Conservation (phyloP, 768 basidiomycete species). For the Tremella mesenterica region DNA sequence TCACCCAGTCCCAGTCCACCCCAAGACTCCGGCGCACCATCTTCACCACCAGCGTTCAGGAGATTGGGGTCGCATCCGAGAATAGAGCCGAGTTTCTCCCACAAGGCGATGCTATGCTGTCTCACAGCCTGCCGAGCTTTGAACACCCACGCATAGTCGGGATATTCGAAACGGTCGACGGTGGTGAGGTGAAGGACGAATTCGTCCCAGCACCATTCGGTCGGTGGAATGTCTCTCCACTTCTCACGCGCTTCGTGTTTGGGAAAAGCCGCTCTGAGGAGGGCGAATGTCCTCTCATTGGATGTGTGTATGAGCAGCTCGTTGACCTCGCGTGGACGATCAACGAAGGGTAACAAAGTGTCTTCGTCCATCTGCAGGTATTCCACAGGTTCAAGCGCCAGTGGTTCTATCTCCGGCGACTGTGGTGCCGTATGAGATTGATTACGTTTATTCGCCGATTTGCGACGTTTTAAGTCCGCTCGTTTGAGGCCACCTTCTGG, state of each 20-base stretch:
- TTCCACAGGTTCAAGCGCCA: constrained; percentile 42
- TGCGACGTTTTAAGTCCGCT: constrained; percentile 33
- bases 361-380: constrained; percentile 50
- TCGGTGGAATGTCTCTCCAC: constrained; percentile 52
- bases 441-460: constrained; percentile 11
- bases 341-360: constrained; percentile 75
- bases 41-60: constrained; percentile 48
- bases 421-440: neutral
- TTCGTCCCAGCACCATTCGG: constrained; percentile 63
- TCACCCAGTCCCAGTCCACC: constrained; percentile 31
- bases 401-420: constrained; percentile 9
- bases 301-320: constrained; percentile 57
- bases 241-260: constrained; percentile 36
- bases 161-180: constrained; percentile 45
- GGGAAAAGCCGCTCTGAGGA: constrained; percentile 40
- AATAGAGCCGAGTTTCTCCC: constrained; percentile 82
- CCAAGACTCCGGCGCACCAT: constrained; percentile 39
- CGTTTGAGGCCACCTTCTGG: constrained; percentile 35
- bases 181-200: constrained; percentile 61
- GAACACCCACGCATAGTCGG: constrained; percentile 66
- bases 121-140: constrained; percentile 67
- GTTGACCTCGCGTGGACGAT: constrained; percentile 67
- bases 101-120: constrained; percentile 70
- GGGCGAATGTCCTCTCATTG: constrained; percentile 49
- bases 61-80: constrained; percentile 74